Evolutionary conservation across 2,329 filamentous ascomycete genomes (phyloP).

Genomic region (Orbilia blumenaviensis): DNA sequence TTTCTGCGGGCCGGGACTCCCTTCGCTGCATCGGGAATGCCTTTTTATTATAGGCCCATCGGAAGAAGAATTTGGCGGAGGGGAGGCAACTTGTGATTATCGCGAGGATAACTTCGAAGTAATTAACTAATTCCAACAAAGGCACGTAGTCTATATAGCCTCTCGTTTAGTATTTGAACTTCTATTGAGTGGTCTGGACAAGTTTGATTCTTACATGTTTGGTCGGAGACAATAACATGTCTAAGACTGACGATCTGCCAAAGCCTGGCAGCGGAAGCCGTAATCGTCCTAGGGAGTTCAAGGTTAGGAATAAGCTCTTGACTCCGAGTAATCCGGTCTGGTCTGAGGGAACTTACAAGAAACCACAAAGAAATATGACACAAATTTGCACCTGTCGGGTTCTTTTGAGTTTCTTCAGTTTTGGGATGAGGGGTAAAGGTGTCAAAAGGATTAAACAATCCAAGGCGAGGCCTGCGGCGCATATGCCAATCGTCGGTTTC

Average conservation of each 20-base stretch:
- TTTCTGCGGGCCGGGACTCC: constrained; percentile 18
- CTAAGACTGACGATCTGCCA: constrained; percentile 34
- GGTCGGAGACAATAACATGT: constrained; percentile 38
- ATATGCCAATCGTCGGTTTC: constrained; percentile 42
- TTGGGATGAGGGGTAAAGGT: constrained; percentile 39
- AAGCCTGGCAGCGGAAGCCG: constrained; percentile 40
- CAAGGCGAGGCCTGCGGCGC: constrained; percentile 32
- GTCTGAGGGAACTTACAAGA: constrained; percentile 13
- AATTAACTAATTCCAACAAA: constrained; percentile 42
- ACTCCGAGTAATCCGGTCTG: too few species aligned
- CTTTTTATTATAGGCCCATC: constrained; percentile 45
- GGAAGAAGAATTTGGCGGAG: constrained; percentile 45
- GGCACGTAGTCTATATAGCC: constrained; percentile 50
- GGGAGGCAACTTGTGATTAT: constrained; percentile 45
- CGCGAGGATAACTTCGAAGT: constrained; percentile 44
- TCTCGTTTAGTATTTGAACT: too few species aligned
- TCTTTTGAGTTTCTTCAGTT: constrained; percentile 25
- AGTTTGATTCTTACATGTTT: constrained; percentile 35
- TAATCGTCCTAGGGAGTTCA: constrained; percentile 27
- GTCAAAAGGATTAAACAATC: constrained; percentile 46
- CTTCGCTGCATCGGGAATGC: constrained; percentile 15
- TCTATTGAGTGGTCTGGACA: neutral
- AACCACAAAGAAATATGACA: constrained; percentile 43
- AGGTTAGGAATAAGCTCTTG: neutral
- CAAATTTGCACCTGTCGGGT: constrained; percentile 38